phyloP scores from a whole-genome alignment of 306 rosid species.

The Rosa rugosa region DNA sequence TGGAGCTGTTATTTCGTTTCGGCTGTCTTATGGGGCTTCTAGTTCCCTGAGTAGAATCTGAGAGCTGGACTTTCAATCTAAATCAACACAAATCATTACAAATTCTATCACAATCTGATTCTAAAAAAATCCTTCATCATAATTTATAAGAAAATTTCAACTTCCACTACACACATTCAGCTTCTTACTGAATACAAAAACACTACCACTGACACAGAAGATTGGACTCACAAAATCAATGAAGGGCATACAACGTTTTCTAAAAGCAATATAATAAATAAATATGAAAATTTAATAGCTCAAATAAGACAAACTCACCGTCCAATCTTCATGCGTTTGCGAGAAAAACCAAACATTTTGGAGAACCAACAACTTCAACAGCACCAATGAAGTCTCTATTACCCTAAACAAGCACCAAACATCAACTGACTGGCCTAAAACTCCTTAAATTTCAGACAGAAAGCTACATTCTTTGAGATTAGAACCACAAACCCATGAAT shows the following conservation, averaged over 20 bases:
- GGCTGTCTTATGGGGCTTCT: slow-evolving; percentile 71
- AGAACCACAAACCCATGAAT: not conserved
- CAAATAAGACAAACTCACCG: slow-evolving; percentile 43
- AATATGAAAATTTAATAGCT: not conserved
- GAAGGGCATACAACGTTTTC: not conserved
- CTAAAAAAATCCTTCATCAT: not conserved
- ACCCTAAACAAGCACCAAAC: slow-evolving; percentile 21
- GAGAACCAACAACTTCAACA: slow-evolving; percentile 11
- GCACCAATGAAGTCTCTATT: not conserved
- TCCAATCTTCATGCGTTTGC: slow-evolving; percentile 79
- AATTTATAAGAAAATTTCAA: not conserved
- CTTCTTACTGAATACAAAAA: too few species aligned
- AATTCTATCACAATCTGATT: not conserved
- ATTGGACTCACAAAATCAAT: not conserved
- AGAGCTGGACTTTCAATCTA: slow-evolving; percentile 76
- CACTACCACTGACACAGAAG: not conserved
- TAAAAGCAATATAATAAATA: not conserved
- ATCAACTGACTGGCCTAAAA: slow-evolving; percentile 4
- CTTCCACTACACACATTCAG: not conserved
- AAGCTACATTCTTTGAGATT: slow-evolving; percentile 1
- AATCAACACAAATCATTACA: slow-evolving; percentile 14
- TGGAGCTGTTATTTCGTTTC: slow-evolving; percentile 51
- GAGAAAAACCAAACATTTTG: slow-evolving; percentile 83
- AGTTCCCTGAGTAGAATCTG: slow-evolving; percentile 73
- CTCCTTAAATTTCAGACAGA: slow-evolving; percentile 18